Evolutionary conservation across 345 rosid genomes (phyloP).

Genomic region (Salix purpurea): DNA sequence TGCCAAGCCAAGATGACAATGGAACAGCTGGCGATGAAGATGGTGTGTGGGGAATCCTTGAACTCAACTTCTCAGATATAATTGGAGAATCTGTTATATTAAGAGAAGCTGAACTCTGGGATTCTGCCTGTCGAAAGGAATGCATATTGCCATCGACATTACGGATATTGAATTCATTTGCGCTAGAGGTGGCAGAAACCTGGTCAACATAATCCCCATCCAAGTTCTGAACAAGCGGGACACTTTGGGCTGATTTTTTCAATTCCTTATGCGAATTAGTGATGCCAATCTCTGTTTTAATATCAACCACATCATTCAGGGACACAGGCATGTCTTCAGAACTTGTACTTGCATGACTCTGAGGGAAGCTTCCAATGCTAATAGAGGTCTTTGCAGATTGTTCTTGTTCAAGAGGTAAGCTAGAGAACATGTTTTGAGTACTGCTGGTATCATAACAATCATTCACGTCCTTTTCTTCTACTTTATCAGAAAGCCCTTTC

Average conservation of each 20-base stretch:
- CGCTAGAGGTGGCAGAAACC: slow-evolving; percentile 48
- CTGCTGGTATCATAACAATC: slow-evolving; percentile 69
- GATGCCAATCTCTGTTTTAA: slow-evolving; percentile 43
- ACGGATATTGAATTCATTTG: slow-evolving; percentile 45
- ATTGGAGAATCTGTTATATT: slow-evolving; percentile 62
- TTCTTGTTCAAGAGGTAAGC: slow-evolving; percentile 81
- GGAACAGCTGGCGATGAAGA: slow-evolving; percentile 73
- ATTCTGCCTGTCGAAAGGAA: slow-evolving; percentile 48
- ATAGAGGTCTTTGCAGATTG: slow-evolving; percentile 79
- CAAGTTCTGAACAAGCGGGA: slow-evolving; percentile 39
- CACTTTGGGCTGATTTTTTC: slow-evolving; percentile 43
- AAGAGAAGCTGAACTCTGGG: slow-evolving; percentile 63
- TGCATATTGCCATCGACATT: slow-evolving; percentile 32
- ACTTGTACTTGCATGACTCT: slow-evolving; percentile 76
- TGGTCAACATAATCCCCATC: slow-evolving; percentile 46
- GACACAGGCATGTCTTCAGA: slow-evolving; percentile 62
- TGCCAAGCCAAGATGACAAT: slow-evolving; percentile 78
- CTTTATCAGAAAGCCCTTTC: slow-evolving; percentile 61
- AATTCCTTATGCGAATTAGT: slow-evolving; percentile 43
- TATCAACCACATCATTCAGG: slow-evolving; percentile 39
- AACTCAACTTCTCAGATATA: slow-evolving; percentile 72
- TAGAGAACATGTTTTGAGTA: slow-evolving; percentile 75
- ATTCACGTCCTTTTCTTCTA: slow-evolving; percentile 75
- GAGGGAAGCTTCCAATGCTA: slow-evolving; percentile 87
- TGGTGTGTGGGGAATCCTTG: slow-evolving; percentile 49